Base-by-base conservation (phyloP, 345 rosid genomes). In the Lenwebbia sp. region DNA sequence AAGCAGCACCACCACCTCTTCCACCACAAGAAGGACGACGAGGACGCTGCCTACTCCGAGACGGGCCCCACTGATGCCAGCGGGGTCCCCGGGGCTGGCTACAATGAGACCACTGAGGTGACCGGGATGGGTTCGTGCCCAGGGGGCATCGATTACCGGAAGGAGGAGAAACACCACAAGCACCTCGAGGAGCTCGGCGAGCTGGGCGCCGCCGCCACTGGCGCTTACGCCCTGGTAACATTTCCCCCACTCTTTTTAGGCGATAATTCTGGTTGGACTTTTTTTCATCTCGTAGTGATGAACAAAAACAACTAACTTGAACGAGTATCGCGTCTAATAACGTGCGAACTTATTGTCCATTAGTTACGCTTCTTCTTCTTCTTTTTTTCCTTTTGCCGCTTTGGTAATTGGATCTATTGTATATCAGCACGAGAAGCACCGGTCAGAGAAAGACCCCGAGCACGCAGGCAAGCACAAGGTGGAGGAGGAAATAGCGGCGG, bases 91-190 rank as follows among this genome's bases (percentile, higher is more conserved):
- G 0, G 13, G 15, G 86, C 37, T 3, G n/a, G 54, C 60, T 41
- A 30, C 54, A 50, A n/a, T 11, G 75, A 30, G 53, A 51, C 65
- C 41, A 22, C 51, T 0, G 75, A 50, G 22, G 44, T 78, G 37
- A 49, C 76, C 23, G 37, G 52, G 50, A 50, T 25, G 53, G 75
- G 74, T 22, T 57, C 26, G 23, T 75, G 74, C 19, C 53, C 74
- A 60, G 81, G 0, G 89, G 84, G 14, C 30, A 4, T 65, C 55
- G 93, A 91, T 84, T 90, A 92, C 76, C 50, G 23, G 84, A 88
- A 91, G 89, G 94, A 93, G 86, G 96, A 93, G 90, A 91, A 91
- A 88, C 93, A 92, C 86, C 93, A 92, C 91, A 92, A 91, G 86
- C 94, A 86, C 84, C 93, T 57, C 22, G 94, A 93, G 89, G 94